A percentile compares a stretch with the other conserved stretches of the same genome.
These are phyloP conservation scores for Trichoderma koningii DNA, from an alignment of 2,329 filamentous ascomycete genomes.

Conservation along the genomic window DNA sequence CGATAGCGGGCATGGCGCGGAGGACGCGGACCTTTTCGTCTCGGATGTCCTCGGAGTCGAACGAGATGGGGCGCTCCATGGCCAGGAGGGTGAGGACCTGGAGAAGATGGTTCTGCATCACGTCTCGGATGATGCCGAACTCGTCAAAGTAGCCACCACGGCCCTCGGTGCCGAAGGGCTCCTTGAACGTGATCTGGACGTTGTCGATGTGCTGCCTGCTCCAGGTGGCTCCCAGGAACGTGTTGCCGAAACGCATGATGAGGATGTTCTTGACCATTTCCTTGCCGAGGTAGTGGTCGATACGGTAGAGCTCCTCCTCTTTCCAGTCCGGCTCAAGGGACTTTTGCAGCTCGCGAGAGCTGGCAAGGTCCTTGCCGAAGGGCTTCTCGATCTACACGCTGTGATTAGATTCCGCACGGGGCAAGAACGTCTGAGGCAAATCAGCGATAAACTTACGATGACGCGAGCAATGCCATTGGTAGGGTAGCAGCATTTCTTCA, in stretches of 20 bases:
- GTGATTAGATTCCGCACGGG: slow-evolving; percentile 31
- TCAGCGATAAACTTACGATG: slow-evolving; percentile 64
- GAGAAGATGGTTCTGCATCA: slow-evolving; percentile 99
- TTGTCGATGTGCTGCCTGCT: slow-evolving; percentile 99
- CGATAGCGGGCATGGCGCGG: slow-evolving; percentile 87
- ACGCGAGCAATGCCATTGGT: slow-evolving; percentile 86
- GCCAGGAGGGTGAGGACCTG: slow-evolving; percentile 94
- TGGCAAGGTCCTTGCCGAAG: slow-evolving; percentile 94
- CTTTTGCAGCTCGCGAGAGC: slow-evolving; percentile 91
- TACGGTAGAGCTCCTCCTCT: slow-evolving; percentile 98
- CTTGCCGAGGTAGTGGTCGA: slow-evolving; percentile 99
- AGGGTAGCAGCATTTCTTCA: slow-evolving; percentile 97
- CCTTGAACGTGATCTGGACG: slow-evolving; percentile 98
- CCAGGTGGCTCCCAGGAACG: slow-evolving; percentile 98
- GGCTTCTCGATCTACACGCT: slow-evolving; percentile 86
- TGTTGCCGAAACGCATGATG: slow-evolving; percentile 96
- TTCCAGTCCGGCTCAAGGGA: slow-evolving; percentile 97
- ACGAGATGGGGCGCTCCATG: slow-evolving; percentile 98
- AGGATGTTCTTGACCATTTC: slow-evolving; percentile 99
- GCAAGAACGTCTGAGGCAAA: background rate
- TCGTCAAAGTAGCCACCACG: slow-evolving; percentile 99
- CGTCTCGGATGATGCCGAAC: slow-evolving; percentile 98
- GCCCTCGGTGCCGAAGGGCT: slow-evolving; percentile 97
- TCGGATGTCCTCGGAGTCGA: slow-evolving; percentile 96
- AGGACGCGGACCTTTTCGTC: slow-evolving; percentile 98